Evolutionary conservation across 768 basidiomycete genomes (phyloP).

Genomic region (Cystobasidium onofrii): DNA sequence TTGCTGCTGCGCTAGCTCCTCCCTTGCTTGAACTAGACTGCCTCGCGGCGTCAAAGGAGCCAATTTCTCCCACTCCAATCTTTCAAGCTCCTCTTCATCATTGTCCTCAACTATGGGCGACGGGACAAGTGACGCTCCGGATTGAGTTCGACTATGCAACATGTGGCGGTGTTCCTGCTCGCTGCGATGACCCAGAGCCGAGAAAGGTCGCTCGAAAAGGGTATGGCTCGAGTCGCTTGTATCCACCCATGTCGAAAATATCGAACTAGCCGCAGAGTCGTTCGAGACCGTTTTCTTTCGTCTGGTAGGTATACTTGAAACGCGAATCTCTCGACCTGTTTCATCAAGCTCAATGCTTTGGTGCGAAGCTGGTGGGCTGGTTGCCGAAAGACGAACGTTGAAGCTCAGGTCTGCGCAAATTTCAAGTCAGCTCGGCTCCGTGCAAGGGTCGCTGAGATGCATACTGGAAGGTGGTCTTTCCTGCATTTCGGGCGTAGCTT

Average conservation of each 20-base stretch:
- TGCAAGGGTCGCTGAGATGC: background rate
- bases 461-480: background rate
- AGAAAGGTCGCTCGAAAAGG: background rate
- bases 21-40: background rate
- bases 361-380: background rate
- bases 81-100: slow-evolving; percentile 3
- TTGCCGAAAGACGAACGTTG: background rate
- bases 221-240: background rate
- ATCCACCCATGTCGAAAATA: background rate
- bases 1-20: slow-evolving; percentile 1
- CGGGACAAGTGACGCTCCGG: background rate
- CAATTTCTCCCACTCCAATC: background rate
- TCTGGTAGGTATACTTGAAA: background rate
- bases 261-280: background rate
- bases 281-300: background rate
- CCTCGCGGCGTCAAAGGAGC: background rate
- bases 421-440: background rate
- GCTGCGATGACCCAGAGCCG: background rate
- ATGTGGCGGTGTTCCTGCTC: background rate
- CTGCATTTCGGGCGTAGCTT: background rate
- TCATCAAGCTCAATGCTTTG: background rate
- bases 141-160: background rate
- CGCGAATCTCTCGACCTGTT: background rate
- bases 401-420: background rate
- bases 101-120: background rate